Percentiles rank a stretch among this genome's conserved stretches.
Evolutionary conservation across 495 filamentous ascomycete species (phyloP).

Genomic region (Penicillium pancosmium): DNA sequence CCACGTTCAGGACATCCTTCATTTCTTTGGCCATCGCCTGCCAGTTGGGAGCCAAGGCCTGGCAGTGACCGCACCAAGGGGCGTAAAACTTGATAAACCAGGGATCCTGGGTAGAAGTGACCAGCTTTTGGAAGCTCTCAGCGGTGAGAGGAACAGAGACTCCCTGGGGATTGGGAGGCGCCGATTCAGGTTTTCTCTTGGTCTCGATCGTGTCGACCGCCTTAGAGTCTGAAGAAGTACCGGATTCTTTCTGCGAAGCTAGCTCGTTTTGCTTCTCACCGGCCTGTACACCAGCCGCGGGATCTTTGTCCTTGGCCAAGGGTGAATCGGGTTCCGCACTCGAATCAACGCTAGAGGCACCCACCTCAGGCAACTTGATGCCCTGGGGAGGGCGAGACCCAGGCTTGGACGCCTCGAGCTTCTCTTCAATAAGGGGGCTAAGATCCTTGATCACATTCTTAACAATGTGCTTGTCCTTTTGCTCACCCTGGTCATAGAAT

Average conservation of each 20-base stretch:
- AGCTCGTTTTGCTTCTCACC: constrained; percentile 50
- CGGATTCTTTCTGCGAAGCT: constrained; percentile 33
- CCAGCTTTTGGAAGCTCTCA: constrained; percentile 82
- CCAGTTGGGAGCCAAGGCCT: constrained; percentile 90
- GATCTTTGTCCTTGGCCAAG: constrained; percentile 53
- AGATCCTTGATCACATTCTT: constrained; percentile 61
- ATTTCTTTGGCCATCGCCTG: constrained; percentile 85
- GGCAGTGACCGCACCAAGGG: constrained; percentile 95
- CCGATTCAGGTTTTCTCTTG: constrained; percentile 44
- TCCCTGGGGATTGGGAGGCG: constrained; percentile 72
- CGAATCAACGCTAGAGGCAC: constrained; percentile 52
- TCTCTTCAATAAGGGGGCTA: constrained; percentile 72
- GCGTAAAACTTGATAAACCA: constrained; percentile 99
- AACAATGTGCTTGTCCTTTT: constrained; percentile 61
- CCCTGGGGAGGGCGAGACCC: constrained; percentile 72
- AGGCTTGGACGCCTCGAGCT: constrained; percentile 74
- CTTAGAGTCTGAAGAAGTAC: constrained; percentile 33
- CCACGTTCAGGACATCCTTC: constrained; percentile 83
- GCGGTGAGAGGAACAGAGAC: constrained; percentile 73
- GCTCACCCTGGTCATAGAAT: constrained; percentile 81
- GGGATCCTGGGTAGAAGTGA: constrained; percentile 84
- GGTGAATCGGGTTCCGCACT: constrained; percentile 48
- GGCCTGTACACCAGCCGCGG: constrained; percentile 45
- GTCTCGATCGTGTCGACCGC: constrained; percentile 25
- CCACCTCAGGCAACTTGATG: constrained; percentile 62